phyloP scores from a whole-genome alignment of 2,329 filamentous ascomycete genomes.

The Salinomyces thailandicus region DNA sequence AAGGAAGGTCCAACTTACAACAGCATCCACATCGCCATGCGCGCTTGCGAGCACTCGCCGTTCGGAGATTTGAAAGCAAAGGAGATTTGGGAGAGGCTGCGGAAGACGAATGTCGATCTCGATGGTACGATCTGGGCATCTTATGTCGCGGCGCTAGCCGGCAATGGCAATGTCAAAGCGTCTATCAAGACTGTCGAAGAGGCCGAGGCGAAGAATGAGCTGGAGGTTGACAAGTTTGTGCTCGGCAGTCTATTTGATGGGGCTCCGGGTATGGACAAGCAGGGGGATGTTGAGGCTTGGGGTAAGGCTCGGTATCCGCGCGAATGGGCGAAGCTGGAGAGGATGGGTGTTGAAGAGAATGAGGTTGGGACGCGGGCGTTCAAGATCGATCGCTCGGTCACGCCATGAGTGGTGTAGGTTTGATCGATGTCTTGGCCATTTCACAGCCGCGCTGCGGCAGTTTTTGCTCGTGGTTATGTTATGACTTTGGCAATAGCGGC shows the following conservation, averaged over 20 bases:
- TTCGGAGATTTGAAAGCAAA: slow-evolving; percentile 37
- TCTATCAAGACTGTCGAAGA: slow-evolving; percentile 55
- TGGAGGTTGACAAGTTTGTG: slow-evolving; percentile 59
- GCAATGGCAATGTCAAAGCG: slow-evolving; percentile 59
- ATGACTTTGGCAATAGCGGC: too few species aligned
- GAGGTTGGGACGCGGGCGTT: slow-evolving; percentile 9
- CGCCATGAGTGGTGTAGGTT: too few species aligned
- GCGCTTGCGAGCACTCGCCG: slow-evolving; percentile 56
- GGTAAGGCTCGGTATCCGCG: slow-evolving; percentile 56
- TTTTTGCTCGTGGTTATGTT: too few species aligned
- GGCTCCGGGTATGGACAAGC: slow-evolving; percentile 48
- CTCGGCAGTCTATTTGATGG: slow-evolving; percentile 72
- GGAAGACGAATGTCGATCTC: slow-evolving; percentile 66
- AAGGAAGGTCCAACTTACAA: slow-evolving; percentile 78
- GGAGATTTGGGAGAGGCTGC: slow-evolving; percentile 60
- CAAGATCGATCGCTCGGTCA: slow-evolving; percentile 9
- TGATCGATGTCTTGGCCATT: too few species aligned
- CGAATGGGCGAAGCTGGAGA: slow-evolving; percentile 57
- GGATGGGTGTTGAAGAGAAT: slow-evolving; percentile 31
- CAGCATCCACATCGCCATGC: slow-evolving; percentile 71
- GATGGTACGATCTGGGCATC: slow-evolving; percentile 62
- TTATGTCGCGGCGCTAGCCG: slow-evolving; percentile 67
- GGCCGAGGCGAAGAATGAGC: slow-evolving; percentile 56
- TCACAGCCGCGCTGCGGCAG: too few species aligned
- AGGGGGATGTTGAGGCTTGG: slow-evolving; percentile 65